Base-by-base conservation (phyloP, 768 basidiomycete genomes). In the Pleurotus ostreatus region DNA sequence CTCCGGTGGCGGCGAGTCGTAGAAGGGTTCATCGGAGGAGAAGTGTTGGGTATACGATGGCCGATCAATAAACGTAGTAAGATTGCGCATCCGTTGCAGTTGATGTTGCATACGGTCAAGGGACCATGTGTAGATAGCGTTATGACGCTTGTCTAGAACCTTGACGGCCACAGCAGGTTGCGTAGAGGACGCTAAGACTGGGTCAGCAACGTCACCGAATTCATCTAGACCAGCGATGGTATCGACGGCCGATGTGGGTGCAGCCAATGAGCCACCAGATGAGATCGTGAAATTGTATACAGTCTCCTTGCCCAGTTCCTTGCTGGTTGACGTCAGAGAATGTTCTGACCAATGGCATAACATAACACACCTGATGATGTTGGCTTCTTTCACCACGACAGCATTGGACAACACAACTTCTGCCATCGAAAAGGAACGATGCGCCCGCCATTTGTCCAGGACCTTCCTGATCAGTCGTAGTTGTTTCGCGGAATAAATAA, bases 31-130 rank as follows among this genome's bases (percentile, higher is more conserved):
- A 61, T 94, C 89, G 12, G 88, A 86, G 26, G 92, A 91, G 74
- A 98, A 97, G 70, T 98, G 96, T 60, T 88, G 89, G 8, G 92
- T 90, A 70, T 95, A 96, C 3, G 89, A 91, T 5, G 96, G 97
- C 46, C 90, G 86, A 69, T 94, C 91, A 60, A 94, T 89, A 66
- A 94, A 93, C 22, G 86, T 85, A 5, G 89, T 90, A 39, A 94
- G 74, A 68, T 95, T 96, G 51, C 93, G 88, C 95, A 98, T 98
- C 59, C 90, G 88, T 63, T 88, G 85, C 15, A 98, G 73, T 59
- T 94, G 94, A 61, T 93, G 91, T 61, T 89, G 83, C 70, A 98
- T 84, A 26, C 91, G 84, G 63, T 92, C 87, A 44, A 94, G 71
- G 15, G 93, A 93, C 96, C 96, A 99, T 5, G 86, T 78, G 68